Conservation (phyloP, 1,284 basidiomycete genomes). For the Cutaneotrichosporon dermatis region DNA sequence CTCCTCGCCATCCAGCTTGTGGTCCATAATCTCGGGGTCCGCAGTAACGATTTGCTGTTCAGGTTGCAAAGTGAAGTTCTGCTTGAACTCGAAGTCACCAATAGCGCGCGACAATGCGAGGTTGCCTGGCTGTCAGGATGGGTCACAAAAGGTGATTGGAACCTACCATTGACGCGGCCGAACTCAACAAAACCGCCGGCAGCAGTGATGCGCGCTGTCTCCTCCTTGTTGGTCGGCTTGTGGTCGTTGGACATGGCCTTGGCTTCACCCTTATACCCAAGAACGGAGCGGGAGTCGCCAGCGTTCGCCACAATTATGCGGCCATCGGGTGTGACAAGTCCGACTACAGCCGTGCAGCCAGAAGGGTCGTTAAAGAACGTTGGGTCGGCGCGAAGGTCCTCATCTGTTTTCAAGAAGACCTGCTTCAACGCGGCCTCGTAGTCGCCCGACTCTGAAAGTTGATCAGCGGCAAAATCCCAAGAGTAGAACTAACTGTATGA, state of each 20-base stretch:
- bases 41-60: slow-evolving; percentile 95
- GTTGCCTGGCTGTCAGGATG: slow-evolving; percentile 61
- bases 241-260: slow-evolving; percentile 91
- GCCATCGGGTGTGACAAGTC: slow-evolving; percentile 70
- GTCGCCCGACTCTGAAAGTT: slow-evolving; percentile 53
- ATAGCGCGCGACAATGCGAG: slow-evolving; percentile 91
- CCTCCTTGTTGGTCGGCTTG: slow-evolving; percentile 86
- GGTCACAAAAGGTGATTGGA: no score
- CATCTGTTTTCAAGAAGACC: slow-evolving; percentile 90
- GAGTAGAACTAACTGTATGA: slow-evolving; percentile 55
- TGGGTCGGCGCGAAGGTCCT: slow-evolving; percentile 83
- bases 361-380: slow-evolving; percentile 86
- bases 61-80: slow-evolving; percentile 72
- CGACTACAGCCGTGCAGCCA: slow-evolving; percentile 93
- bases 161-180: slow-evolving; percentile 89
- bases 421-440: slow-evolving; percentile 78
- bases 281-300: slow-evolving; percentile 92
- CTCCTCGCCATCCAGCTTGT: slow-evolving; percentile 79
- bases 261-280: slow-evolving; percentile 77
- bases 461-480: not conserved
- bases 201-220: slow-evolving; percentile 77
- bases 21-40: slow-evolving; percentile 83
- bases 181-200: slow-evolving; percentile 98
- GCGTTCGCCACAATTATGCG: slow-evolving; percentile 85
- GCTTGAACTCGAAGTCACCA: slow-evolving; percentile 99